Conservation (phyloP, 2,329 filamentous ascomycete species). For the Nothophoma quercina region DNA sequence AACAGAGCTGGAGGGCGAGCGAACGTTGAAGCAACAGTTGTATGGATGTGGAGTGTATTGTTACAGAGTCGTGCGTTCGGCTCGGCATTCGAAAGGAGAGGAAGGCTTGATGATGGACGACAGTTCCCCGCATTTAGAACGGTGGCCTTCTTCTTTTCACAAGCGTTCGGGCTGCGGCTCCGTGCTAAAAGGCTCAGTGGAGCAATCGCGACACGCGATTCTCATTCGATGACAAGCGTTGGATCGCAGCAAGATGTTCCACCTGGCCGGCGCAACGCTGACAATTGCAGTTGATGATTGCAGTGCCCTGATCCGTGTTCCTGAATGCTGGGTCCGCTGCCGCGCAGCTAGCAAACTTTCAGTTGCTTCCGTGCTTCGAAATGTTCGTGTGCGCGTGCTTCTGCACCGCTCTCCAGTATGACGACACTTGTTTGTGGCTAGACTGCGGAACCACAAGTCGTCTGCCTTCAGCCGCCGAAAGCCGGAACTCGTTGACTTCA, state of each 20-base stretch:
- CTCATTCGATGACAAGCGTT: constrained; percentile 35
- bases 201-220: constrained; percentile 36
- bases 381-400: constrained; percentile 38
- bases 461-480: constrained; percentile 32
- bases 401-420: constrained; percentile 27
- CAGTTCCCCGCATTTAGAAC: constrained; percentile 48
- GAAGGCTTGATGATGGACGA: constrained; percentile 39
- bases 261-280: constrained; percentile 29
- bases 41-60: constrained; percentile 32
- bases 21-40: constrained; percentile 30
- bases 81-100: constrained; percentile 42
- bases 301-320: constrained; percentile 5
- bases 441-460: constrained; percentile 22
- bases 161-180: constrained; percentile 36
- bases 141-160: constrained; percentile 41
- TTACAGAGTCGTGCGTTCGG: constrained; percentile 41
- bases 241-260: constrained; percentile 33
- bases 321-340: constrained; percentile 13
- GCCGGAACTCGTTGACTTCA: constrained; percentile 36
- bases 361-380: constrained; percentile 7
- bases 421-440: constrained; percentile 32
- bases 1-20: constrained; percentile 14
- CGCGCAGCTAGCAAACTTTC: constrained; percentile 10
- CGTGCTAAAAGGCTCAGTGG: constrained; percentile 34
- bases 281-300: constrained; percentile 8